Base-by-base conservation (phyloP, 169 alveolate genomes). In the Plasmodium berghei region DNA sequence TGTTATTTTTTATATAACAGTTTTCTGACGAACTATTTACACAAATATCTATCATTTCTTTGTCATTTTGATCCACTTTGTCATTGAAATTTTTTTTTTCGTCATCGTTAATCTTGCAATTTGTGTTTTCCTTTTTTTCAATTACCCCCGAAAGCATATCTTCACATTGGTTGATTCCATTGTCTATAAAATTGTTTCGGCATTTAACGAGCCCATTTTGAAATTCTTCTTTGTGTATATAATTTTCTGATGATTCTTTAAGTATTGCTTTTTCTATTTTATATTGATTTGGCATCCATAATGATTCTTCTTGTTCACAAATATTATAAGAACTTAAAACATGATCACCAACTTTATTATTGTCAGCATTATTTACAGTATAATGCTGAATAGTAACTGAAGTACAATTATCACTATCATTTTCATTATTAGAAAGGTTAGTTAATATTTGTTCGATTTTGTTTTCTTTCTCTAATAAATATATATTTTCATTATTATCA, bases 221-320 rank as follows among this genome's bases (percentile, higher is more conserved):
- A 34, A 2, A 34, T 18, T 18, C 34, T 12, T 20, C 14, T 26
- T 59, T 59, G 26, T 59, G 22, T 59, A 18, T 59, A 18, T 52
- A 52, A 52, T 4, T 52, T 16, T 20, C 20, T 34, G 8, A 8
- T 4, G 42, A 34, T 8, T 52, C 59, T 58, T 14, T 46, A 67
- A 6, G 22, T 67, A 20, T 5, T 9, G 14, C 20, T 16, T 62
- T 63, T 48, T 59, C 75, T 8, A 26, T 34, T 24, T 18, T 46
- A 74, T 64, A 20, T 40, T 62, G 20, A 40, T 62, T 66, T 22
- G 8, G 56, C n/a, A 67, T 20, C 88, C 88, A 74, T 62, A 74
- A 48, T 34, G 88, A 34, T 20, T 74, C 75, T 74, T 46, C 88
- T 48, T 55, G n/a, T 20, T 74, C 74, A 22, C 46, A 12, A 9